A percentile compares a stretch with the other conserved stretches of the same genome.
phyloP scores from a whole-genome alignment of 2,329 filamentous ascomycete genomes.

The Apiospora phragmitis region DNA sequence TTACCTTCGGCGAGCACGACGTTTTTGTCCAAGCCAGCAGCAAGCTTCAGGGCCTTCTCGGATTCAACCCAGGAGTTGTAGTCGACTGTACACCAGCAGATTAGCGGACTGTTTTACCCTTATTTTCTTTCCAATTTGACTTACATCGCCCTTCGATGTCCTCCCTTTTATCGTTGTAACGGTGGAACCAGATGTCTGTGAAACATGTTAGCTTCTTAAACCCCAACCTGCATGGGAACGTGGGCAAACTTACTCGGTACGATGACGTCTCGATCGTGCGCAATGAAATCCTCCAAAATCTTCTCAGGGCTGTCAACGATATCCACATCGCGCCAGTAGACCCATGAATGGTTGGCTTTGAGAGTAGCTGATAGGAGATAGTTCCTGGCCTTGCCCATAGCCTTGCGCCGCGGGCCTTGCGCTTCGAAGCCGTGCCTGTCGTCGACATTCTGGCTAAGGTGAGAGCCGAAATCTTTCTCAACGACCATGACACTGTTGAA shows the following conservation, averaged over 20 bases:
- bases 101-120: conserved; percentile 20
- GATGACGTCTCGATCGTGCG: conserved; percentile 88
- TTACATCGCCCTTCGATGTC: conserved; percentile 95
- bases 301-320: conserved; percentile 85
- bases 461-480: conserved; percentile 85
- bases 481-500: conserved; percentile 86
- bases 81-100: conserved; percentile 63
- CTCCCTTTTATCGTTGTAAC: conserved; percentile 68
- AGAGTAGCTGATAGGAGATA: conserved; percentile 83
- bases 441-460: conserved; percentile 75
- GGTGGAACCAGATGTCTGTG: conserved; percentile 94
- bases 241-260: conserved; percentile 76
- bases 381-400: conserved; percentile 88
- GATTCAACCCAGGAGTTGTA: conserved; percentile 99
- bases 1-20: conserved; percentile 86
- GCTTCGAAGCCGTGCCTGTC: conserved; percentile 84
- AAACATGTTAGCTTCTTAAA: conserved; percentile 15
- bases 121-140: conserved; percentile 32
- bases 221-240: not conserved
- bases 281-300: conserved; percentile 93
- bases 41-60: conserved; percentile 75
- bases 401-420: conserved; percentile 86
- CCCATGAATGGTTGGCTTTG: conserved; percentile 95
- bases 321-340: conserved; percentile 98
- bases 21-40: conserved; percentile 73